Evolutionary conservation across 768 basidiomycete species (phyloP), one percentile per base, ranked within the genome.

Genomic region (Ramaria sp.): DNA sequence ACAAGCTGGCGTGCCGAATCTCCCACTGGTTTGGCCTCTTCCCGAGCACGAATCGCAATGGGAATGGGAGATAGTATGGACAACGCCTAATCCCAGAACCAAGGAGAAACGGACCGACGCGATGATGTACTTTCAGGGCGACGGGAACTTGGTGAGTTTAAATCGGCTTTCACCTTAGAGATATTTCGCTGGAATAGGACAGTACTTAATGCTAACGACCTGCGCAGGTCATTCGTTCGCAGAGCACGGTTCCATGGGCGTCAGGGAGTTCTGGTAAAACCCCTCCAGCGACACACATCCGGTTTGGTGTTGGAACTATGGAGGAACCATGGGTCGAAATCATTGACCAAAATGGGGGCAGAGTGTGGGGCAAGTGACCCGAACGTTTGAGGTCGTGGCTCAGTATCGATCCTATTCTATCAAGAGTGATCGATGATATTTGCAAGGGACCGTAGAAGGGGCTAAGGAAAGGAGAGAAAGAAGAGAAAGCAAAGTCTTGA

Each of bases 101-200:
- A 38, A 54, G 5, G 55, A 60, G 0, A 44, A n/a, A 34, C 38
- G 44, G 9, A 39, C 0, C 10, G 44, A 38, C 47, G 55, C 50
- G 13, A 49, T 28, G 34, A 49, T 59, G 44, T 47, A n/a, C 41
- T 62, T 63, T 45, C 62, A 63, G 30, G 62, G 59, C 18, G 62
- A 63, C 43, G 61, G 59, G 13, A 60, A 63, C 38, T 42, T 62
- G 10, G 61, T 60, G 28, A 41, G 58, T 55, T 7, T 3, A 25
- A 28, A 48, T 1, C 8, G 13, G 32, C n/a, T 57, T 39, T 16
- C 48, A n/a, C 39, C 44, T n/a, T 20, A 39, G 2, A 2, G 15
- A 39, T 51, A 20, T 42, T 45, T 30, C 13, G 13, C 25, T 15
- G 39, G 20, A 42, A n/a, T 34, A 13, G 8, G 32, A 16, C 18